Conservation (phyloP, 2,329 filamentous ascomycete genomes). For the Xylaria sp. region DNA sequence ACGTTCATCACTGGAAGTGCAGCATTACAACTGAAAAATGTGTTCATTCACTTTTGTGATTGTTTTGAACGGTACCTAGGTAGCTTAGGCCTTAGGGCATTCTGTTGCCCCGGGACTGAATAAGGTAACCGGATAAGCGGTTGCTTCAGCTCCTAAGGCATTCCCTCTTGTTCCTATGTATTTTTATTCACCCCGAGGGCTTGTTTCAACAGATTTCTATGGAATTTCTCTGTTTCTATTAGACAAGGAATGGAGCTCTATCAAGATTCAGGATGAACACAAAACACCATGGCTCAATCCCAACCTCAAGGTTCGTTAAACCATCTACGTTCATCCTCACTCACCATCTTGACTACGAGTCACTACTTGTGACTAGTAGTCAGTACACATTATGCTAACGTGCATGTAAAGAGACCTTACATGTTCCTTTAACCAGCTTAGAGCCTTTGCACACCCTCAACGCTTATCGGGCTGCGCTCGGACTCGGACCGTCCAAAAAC, state of each 20-base stretch:
- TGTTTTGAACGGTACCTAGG: background rate
- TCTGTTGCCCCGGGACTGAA: background rate
- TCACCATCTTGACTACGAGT: background rate
- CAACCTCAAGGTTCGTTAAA: constrained; percentile 8
- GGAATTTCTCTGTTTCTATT: background rate
- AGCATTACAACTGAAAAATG: background rate
- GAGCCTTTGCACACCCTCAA: constrained; percentile 12
- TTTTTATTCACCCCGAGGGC: background rate
- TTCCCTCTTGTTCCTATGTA: background rate
- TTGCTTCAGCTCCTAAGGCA: background rate
- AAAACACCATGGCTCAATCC: constrained; percentile 14
- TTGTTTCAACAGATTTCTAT: background rate
- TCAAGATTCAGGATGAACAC: background rate
- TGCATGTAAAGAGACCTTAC: background rate
- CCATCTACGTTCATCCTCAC: background rate
- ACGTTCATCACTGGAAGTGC: background rate
- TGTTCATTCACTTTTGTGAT: background rate
- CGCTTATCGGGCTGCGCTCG: background rate
- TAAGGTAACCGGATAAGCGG: background rate
- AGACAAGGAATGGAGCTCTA: background rate
- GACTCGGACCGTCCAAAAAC: constrained; percentile 20
- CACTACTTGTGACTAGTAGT: background rate
- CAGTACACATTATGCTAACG: background rate
- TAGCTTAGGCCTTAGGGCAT: background rate
- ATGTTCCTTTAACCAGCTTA: background rate